Conservation (phyloP, 2,329 filamentous ascomycete genomes). For the Fusarium albosuccineum region DNA sequence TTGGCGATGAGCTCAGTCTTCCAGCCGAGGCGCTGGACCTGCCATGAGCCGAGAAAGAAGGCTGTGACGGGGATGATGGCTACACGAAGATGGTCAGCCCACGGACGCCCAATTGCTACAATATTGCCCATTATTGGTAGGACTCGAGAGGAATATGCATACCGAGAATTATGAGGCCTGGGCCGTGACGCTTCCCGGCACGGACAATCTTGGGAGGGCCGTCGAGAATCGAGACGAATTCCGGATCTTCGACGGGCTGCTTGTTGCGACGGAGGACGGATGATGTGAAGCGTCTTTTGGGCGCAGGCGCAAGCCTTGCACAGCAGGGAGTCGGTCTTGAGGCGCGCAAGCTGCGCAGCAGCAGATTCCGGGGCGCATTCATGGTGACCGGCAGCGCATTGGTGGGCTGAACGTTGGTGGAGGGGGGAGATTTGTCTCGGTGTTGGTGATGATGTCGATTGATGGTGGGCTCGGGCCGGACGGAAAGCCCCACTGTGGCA, state of each 20-base stretch:
- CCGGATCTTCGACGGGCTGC: conserved; percentile 77
- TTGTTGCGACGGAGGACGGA: conserved; percentile 41
- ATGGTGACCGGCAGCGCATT: conserved; percentile 39
- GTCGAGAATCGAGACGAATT: conserved; percentile 89
- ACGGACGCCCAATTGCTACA: too few relatives aligned
- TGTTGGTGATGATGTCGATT: conserved; percentile 33
- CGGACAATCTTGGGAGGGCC: conserved; percentile 85
- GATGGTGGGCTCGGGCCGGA: conserved; percentile 17
- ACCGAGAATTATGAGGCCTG: conserved; percentile 84
- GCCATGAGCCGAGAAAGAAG: conserved; percentile 93
- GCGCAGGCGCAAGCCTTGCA: conserved; percentile 18
- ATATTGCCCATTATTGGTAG: too few relatives aligned
- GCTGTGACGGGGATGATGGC: conserved; percentile 92
- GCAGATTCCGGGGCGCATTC: conserved; percentile 46
- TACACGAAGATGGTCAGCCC: conserved; percentile 36
- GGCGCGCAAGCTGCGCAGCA: conserved; percentile 46
- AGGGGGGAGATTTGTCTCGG: background rate
- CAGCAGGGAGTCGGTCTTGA: conserved; percentile 25
- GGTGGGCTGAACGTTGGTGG: background rate
- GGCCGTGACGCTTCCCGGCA: conserved; percentile 78
- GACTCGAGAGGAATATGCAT: conserved; percentile 18
- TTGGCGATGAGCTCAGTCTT: conserved; percentile 93
- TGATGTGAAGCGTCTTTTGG: conserved; percentile 34
- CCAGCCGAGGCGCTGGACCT: conserved; percentile 92
- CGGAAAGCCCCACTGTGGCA: conserved; percentile 19